phyloP scores from a whole-genome alignment of 495 filamentous ascomycete genomes.

The Trichoderma asperelloides region DNA sequence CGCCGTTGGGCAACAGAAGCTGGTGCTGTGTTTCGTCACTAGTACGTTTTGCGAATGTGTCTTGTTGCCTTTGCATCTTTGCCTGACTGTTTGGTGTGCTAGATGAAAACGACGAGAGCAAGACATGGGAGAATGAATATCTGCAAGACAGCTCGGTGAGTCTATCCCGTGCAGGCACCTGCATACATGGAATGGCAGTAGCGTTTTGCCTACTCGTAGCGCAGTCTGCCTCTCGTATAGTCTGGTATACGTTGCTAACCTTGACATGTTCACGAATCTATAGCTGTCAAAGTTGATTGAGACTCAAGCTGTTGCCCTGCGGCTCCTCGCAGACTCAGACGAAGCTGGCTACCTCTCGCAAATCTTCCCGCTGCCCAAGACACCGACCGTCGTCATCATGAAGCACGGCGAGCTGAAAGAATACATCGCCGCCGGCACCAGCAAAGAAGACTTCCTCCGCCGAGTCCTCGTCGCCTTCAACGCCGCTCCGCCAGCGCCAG shows the following conservation, averaged over 20 bases:
- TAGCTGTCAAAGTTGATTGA: slow-evolving; percentile 42
- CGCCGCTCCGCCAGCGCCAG: background rate
- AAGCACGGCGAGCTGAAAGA: slow-evolving; percentile 54
- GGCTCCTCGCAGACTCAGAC: slow-evolving; percentile 57
- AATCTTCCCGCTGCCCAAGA: slow-evolving; percentile 64
- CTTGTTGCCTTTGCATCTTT: slow-evolving; percentile 11
- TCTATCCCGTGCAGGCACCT: background rate
- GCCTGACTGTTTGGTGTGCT: slow-evolving; percentile 10
- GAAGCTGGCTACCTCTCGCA: slow-evolving; percentile 75
- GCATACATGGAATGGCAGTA: background rate
- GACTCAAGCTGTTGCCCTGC: slow-evolving; percentile 54
- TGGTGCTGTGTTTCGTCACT: slow-evolving; percentile 41
- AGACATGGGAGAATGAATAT: slow-evolving; percentile 68
- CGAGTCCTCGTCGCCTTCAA: slow-evolving; percentile 37
- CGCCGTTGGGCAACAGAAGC: slow-evolving; percentile 53
- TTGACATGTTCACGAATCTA: background rate
- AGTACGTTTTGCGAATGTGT: slow-evolving; percentile 22
- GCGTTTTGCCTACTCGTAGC: too few species aligned
- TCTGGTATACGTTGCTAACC: background rate
- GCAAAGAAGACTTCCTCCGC: slow-evolving; percentile 48
- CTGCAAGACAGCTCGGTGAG: slow-evolving; percentile 52
- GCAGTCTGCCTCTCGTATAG: too few species aligned
- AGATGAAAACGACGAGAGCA: slow-evolving; percentile 58
- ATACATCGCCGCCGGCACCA: slow-evolving; percentile 50
- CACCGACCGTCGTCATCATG: slow-evolving; percentile 71